A percentile compares a stretch with the other conserved stretches of the same genome.
Evolutionary conservation across 768 basidiomycete genomes (phyloP).

Genomic region (Naganishia friedmannii): DNA sequence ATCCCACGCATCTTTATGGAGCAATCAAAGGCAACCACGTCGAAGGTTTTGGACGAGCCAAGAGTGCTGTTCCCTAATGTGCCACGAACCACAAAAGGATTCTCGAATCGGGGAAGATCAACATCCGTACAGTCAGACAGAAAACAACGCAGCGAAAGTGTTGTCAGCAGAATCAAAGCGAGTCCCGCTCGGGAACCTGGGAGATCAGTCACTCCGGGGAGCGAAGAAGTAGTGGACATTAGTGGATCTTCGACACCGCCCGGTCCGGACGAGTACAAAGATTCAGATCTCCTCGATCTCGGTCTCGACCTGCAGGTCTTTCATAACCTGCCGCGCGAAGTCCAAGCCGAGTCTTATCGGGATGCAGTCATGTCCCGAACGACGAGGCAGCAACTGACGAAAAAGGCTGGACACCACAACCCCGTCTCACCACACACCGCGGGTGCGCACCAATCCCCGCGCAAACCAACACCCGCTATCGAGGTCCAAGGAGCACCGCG

Average conservation of each 20-base stretch:
- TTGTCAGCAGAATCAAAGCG: constrained; percentile 20
- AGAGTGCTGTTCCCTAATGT: constrained; percentile 5
- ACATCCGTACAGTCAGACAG: constrained; percentile 4
- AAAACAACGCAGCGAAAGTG: constrained; percentile 12
- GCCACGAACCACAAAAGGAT: background rate
- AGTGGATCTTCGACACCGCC: constrained; percentile 17
- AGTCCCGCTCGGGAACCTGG: constrained; percentile 30
- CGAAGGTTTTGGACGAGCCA: background rate
- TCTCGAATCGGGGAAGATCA: background rate
- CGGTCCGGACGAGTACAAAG: background rate
- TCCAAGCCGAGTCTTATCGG: constrained; percentile 57
- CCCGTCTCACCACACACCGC: constrained; percentile 50
- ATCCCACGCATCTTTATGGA: constrained; percentile 20
- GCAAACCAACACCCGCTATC: constrained; percentile 27
- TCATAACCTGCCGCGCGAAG: constrained; percentile 60
- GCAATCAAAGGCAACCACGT: background rate
- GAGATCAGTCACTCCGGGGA: constrained; percentile 23
- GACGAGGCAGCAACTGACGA: constrained; percentile 1
- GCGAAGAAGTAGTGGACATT: constrained; percentile 8
- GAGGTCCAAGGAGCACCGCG: constrained; percentile 1
- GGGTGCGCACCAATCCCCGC: constrained; percentile 52
- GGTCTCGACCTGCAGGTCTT: constrained; percentile 75
- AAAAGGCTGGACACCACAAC: constrained; percentile 60
- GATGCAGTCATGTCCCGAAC: constrained; percentile 7
- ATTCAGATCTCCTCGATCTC: constrained; percentile 56